Percentiles rank a stretch among this genome's conserved stretches.
Conservation (phyloP, 2,329 filamentous ascomycete species). For the Apiospora malaysiana region DNA sequence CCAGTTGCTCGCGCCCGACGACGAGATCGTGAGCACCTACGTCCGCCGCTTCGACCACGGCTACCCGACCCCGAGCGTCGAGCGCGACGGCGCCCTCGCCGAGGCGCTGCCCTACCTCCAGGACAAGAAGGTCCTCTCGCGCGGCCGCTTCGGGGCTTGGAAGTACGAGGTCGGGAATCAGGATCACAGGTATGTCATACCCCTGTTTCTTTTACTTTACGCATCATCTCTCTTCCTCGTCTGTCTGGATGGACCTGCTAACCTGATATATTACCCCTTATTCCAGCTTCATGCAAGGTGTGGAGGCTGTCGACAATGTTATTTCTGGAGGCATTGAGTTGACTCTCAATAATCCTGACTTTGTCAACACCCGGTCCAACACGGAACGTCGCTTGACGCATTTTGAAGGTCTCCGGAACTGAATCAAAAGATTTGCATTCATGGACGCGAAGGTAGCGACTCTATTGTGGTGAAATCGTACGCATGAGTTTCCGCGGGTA, state of each 20-base stretch:
- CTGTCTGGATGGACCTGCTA: not conserved
- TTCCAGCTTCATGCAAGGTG: slow-evolving; percentile 90
- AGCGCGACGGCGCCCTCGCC: slow-evolving; percentile 93
- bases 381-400: slow-evolving; percentile 61
- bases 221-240: no score
- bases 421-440: not conserved
- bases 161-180: slow-evolving; percentile 95
- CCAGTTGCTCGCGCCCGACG: slow-evolving; percentile 86
- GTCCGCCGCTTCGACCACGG: slow-evolving; percentile 97
- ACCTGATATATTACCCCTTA: no score
- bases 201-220: not conserved
- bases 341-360: slow-evolving; percentile 95
- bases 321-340: slow-evolving; percentile 87
- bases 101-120: slow-evolving; percentile 91
- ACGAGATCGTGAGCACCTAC: slow-evolving; percentile 87
- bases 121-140: slow-evolving; percentile 88
- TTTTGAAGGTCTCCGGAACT: not conserved
- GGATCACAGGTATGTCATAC: slow-evolving; percentile 71
- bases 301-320: slow-evolving; percentile 90
- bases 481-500: no score
- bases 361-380: slow-evolving; percentile 82
- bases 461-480: no score
- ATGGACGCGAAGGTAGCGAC: no score
- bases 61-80: slow-evolving; percentile 92
- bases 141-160: slow-evolving; percentile 97